phyloP scores from a whole-genome alignment of 768 basidiomycete genomes.

The Mycena amicta region DNA sequence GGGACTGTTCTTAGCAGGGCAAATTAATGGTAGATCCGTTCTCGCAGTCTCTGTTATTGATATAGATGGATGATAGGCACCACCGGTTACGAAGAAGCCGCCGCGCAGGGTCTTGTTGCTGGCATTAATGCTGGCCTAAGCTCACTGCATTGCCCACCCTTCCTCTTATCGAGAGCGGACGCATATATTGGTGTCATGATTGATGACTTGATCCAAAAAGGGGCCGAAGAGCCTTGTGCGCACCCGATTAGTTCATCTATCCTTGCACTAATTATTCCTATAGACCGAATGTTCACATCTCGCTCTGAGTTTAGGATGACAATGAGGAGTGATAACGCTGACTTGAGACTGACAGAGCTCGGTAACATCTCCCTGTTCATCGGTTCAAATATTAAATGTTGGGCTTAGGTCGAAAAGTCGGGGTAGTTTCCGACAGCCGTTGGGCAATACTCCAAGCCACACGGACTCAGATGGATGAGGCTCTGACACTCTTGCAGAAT shows the following conservation, averaged over 20 bases:
- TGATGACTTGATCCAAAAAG: slow-evolving; percentile 86
- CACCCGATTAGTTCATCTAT: slow-evolving; percentile 17
- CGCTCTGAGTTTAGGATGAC: slow-evolving; percentile 90
- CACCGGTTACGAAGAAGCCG: slow-evolving; percentile 94
- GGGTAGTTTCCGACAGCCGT: slow-evolving; percentile 48
- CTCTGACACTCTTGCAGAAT: slow-evolving; percentile 38
- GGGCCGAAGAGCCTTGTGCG: slow-evolving; percentile 89
- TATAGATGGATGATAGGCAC: slow-evolving; percentile 55
- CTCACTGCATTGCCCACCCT: slow-evolving; percentile 53
- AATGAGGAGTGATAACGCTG: slow-evolving; percentile 87
- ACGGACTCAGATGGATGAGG: slow-evolving; percentile 35
- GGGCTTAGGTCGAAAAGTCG: slow-evolving; percentile 42
- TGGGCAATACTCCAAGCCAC: slow-evolving; percentile 43
- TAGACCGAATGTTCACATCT: slow-evolving; percentile 93
- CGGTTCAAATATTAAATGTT: background rate
- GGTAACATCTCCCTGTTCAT: slow-evolving; percentile 40
- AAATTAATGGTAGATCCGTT: slow-evolving; percentile 69
- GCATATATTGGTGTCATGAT: slow-evolving; percentile 90
- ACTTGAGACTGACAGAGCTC: slow-evolving; percentile 76
- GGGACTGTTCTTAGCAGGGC: slow-evolving; percentile 87
- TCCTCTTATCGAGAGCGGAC: slow-evolving; percentile 80
- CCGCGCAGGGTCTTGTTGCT: slow-evolving; percentile 85
- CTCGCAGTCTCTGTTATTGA: background rate
- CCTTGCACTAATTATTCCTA: background rate
- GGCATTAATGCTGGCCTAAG: slow-evolving; percentile 86